Base-by-base conservation (phyloP, 164 flowering plant species). In the Echeveria elegans region DNA sequence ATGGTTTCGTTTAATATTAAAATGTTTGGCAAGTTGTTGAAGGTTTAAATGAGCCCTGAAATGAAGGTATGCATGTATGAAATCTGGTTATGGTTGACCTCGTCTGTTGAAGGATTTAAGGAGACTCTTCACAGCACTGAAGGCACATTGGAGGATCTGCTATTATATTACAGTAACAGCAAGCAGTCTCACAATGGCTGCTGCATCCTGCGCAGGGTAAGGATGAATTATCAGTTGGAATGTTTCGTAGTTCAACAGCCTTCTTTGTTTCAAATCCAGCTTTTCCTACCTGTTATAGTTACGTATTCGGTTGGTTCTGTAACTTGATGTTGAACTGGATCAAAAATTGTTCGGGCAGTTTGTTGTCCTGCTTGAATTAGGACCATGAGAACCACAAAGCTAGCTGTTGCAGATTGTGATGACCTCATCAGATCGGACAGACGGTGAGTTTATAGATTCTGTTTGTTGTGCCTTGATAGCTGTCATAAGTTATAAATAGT, bases 111-210 rank as follows among this genome's bases (percentile, higher is more conserved):
- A 10, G 18, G 31, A 2, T 10, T 53, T 26, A 53, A 24, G 60
- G 60, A 28, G 60, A 53, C 15, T 53, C 60, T 53, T 53, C 60
- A 26, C 60, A 53, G 60, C 60, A 53, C 60, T 53, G 60, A 11
- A 53, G 31, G 60, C 60, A 53, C 60, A 56, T 56, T 10, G 61
- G 61, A 26, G 32, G 61, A 56, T 56, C 61, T 56, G 61, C 61
- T 16, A 29, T 29, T 56, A 56, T 12, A 16, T 56, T 56, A 56
- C 61, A 28, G 7, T 56, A 56, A 56, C 61, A 56, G 32, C 61
- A 56, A 2, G 61, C 61, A 28, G 14, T 56, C 32, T 56, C 61
- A 56, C 61, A 56, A 56, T 56, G 61, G 15, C 61, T 56, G 61
- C 19, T 56, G 61, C 61, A 56, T 56, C 61, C 61, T 56, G 61